A percentile compares a stretch with the other conserved stretches of the same genome.
phyloP scores from a whole-genome alignment of 352 stramenopile species.

The Elongisporangium senticosum region DNA sequence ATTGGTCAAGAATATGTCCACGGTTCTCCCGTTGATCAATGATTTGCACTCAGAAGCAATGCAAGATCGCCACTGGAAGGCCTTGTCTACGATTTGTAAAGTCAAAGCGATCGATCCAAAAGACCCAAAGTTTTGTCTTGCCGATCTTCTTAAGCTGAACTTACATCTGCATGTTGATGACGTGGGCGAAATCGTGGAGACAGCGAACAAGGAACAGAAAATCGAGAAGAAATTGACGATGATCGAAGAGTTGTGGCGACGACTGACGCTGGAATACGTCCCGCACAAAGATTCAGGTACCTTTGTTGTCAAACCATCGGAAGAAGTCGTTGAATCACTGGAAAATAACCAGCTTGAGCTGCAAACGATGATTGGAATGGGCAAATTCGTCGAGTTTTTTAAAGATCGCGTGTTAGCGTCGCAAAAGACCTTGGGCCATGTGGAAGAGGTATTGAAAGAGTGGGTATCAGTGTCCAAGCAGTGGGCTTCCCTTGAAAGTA shows the following conservation, averaged over 20 bases:
- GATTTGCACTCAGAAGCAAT: slow-evolving; percentile 94
- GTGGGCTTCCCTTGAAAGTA: slow-evolving; percentile 85
- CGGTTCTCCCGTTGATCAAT: slow-evolving; percentile 88
- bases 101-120: slow-evolving; percentile 86
- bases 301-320: slow-evolving; percentile 80
- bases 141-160: slow-evolving; percentile 78
- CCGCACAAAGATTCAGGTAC: slow-evolving; percentile 84
- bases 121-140: slow-evolving; percentile 78
- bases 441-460: slow-evolving; percentile 85
- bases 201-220: slow-evolving; percentile 86
- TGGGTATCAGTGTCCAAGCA: slow-evolving; percentile 86
- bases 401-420: slow-evolving; percentile 76
- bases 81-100: slow-evolving; percentile 76
- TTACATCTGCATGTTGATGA: slow-evolving; percentile 82
- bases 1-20: slow-evolving; percentile 85
- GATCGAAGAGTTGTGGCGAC: slow-evolving; percentile 83
- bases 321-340: slow-evolving; percentile 82
- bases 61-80: slow-evolving; percentile 92
- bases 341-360: slow-evolving; percentile 86
- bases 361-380: slow-evolving; percentile 88
- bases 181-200: slow-evolving; percentile 84
- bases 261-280: slow-evolving; percentile 81
- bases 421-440: slow-evolving; percentile 77
- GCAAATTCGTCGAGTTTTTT: slow-evolving; percentile 90
- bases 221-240: slow-evolving; percentile 88